Conservation (phyloP, 1,139 yeast genomes). For the Suhomyces bolitotheri region DNA sequence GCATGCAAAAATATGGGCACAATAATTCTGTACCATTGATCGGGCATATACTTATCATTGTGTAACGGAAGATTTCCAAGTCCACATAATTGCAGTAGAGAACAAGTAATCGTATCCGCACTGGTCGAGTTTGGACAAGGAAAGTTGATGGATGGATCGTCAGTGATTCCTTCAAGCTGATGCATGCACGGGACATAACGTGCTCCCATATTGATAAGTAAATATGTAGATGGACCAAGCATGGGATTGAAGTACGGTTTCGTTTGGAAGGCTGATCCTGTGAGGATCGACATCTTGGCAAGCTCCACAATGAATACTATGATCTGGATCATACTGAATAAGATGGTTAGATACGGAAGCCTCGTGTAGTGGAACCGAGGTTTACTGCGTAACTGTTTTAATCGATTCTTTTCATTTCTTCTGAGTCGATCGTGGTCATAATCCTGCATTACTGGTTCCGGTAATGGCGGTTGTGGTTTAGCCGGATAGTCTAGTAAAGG, state of each 20-base stretch:
- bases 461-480: constrained; percentile 10
- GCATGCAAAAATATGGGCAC: constrained; percentile 78
- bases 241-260: constrained; percentile 76
- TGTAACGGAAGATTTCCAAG: constrained; percentile 46
- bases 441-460: constrained; percentile 4
- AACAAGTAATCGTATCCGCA: constrained; percentile 54
- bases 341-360: constrained; percentile 48
- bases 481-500: constrained; percentile 6
- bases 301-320: constrained; percentile 70
- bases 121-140: constrained; percentile 76
- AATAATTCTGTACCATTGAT: constrained; percentile 71
- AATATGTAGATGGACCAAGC: constrained; percentile 76
- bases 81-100: constrained; percentile 62
- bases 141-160: constrained; percentile 46
- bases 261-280: constrained; percentile 71
- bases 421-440: constrained; percentile 6
- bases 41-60: constrained; percentile 40
- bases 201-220: constrained; percentile 70
- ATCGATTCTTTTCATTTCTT: constrained; percentile 12
- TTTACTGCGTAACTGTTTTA: constrained; percentile 19
- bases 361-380: constrained; percentile 48
- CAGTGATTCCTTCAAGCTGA: constrained; percentile 50
- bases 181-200: constrained; percentile 76
- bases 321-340: constrained; percentile 53
- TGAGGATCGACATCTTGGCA: constrained; percentile 55